Evolutionary conservation across 345 rosid genomes (phyloP).

Genomic region (Gossypium sturtianum): DNA sequence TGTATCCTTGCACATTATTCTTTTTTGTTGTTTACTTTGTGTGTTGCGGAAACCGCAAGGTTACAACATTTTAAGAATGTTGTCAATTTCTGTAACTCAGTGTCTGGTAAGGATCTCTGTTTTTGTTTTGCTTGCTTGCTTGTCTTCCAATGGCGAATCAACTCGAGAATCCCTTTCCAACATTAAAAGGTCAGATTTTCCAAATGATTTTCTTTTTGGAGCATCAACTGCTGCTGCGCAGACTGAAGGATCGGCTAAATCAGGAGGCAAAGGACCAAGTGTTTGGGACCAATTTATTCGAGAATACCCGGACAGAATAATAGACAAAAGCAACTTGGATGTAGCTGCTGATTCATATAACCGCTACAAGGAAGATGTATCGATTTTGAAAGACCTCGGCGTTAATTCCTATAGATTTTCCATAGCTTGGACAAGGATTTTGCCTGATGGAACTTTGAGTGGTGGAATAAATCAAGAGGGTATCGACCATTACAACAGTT

Average conservation of each 20-base stretch:
- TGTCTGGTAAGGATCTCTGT: too few relatives aligned
- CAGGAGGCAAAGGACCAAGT: not conserved
- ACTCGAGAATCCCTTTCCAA: too few relatives aligned
- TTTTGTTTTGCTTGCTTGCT: too few relatives aligned
- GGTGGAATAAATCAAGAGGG: slow-evolving; percentile 35
- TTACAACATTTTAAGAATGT: too few relatives aligned
- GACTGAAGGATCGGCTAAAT: not conserved
- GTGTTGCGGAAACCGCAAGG: too few relatives aligned
- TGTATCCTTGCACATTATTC: too few relatives aligned
- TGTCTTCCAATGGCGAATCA: too few relatives aligned
- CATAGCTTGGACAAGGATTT: not conserved
- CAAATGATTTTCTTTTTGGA: too few relatives aligned
- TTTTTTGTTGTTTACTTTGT: too few relatives aligned
- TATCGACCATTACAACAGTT: slow-evolving; percentile 32
- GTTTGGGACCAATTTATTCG: not conserved
- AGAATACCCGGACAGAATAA: not conserved
- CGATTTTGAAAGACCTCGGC: not conserved
- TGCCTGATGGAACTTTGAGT: slow-evolving; percentile 34
- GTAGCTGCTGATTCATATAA: slow-evolving; percentile 36
- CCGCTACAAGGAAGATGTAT: slow-evolving; percentile 22
- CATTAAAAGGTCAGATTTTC: too few relatives aligned
- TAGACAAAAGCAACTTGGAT: slow-evolving; percentile 13
- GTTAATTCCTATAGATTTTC: not conserved
- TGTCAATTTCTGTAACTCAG: too few relatives aligned
- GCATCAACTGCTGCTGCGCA: not conserved